phyloP scores from a whole-genome alignment of 768 basidiomycete genomes.

The Tulasnella sp. region DNA sequence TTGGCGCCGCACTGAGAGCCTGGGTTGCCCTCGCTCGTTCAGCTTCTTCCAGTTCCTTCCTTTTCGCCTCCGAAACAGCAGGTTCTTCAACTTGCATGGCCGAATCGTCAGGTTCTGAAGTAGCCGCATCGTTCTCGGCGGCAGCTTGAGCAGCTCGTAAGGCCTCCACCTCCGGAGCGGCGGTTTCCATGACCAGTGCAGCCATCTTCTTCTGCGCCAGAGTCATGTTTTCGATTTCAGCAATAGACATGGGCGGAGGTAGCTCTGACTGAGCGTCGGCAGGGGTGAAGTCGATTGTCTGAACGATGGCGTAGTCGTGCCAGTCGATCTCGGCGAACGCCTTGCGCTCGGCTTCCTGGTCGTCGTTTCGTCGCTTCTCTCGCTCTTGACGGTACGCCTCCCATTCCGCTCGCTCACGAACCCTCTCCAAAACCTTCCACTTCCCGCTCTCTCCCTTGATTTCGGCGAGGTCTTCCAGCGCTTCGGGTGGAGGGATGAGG shows the following conservation, averaged over 20 bases:
- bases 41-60: conserved; percentile 63
- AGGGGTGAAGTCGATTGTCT: conserved; percentile 95
- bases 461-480: conserved; percentile 63
- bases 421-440: conserved; percentile 75
- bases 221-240: conserved; percentile 94
- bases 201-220: conserved; percentile 97
- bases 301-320: conserved; percentile 98
- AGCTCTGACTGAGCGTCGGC: conserved; percentile 88
- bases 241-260: conserved; percentile 93
- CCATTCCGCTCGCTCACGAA: conserved; percentile 80
- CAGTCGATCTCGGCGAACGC: conserved; percentile 98
- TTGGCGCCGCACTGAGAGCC: conserved; percentile 71
- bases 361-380: conserved; percentile 81
- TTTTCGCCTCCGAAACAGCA: conserved; percentile 61
- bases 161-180: conserved; percentile 80
- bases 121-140: conserved; percentile 79
- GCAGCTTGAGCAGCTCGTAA: conserved; percentile 77
- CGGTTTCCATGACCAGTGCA: conserved; percentile 96
- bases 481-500: conserved; percentile 75
- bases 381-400: conserved; percentile 77
- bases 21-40: conserved; percentile 72
- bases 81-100: conserved; percentile 77
- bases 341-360: conserved; percentile 85
- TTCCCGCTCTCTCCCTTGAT: conserved; percentile 61
- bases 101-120: conserved; percentile 55